Base-by-base conservation (phyloP, 768 basidiomycete species). In the Lactifluus echinatus region DNA sequence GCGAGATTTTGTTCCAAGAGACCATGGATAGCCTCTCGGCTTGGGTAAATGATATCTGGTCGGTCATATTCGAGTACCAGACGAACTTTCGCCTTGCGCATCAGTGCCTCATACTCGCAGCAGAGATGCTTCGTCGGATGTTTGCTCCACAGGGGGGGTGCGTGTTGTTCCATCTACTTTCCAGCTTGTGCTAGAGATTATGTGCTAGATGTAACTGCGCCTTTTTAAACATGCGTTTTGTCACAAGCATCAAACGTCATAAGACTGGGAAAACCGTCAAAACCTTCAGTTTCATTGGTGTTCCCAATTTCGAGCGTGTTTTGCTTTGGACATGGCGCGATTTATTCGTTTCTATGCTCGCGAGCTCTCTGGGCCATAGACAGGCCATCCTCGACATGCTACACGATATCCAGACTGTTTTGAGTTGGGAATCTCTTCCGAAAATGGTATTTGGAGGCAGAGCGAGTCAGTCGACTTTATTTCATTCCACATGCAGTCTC, bases 291-390 rank as follows among this genome's bases (percentile, higher is more conserved):
- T 65, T 84, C 21, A 67, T 67, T 3, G 83, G 82, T 3, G 76
- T 76, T 0, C 73, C 75, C 29, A 72, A 72, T 23, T 69, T 83
- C 19, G 72, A 76, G 26, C 70, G 68, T 14, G 71, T 77, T 39
- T 57, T 80, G 6, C 67, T 84, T 17, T 86, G 83, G 82, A 78
- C 86, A 51, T 86, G 84, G 84, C 75, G 84, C 6, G 85, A 87
- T 58, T 72, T 86, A 19, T 79, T 86, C 59, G 65, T 87, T 8
- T 77, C 76, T 24, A 69, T 86, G 67, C 74, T 81, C 8, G 75
- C 76, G 0, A 69, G 63, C 57, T 66, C 74, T 61, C 52, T 68
- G 39, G 53, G 64, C 63, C 57, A 66, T 44, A 62, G 68, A 34
- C 64, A 69, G 40, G 59, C 62, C 48, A 70, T 84, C 14, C 74